These are phyloP conservation scores for Brassica incana DNA, from an alignment of 345 rosid genomes.

Conservation along the genomic window DNA sequence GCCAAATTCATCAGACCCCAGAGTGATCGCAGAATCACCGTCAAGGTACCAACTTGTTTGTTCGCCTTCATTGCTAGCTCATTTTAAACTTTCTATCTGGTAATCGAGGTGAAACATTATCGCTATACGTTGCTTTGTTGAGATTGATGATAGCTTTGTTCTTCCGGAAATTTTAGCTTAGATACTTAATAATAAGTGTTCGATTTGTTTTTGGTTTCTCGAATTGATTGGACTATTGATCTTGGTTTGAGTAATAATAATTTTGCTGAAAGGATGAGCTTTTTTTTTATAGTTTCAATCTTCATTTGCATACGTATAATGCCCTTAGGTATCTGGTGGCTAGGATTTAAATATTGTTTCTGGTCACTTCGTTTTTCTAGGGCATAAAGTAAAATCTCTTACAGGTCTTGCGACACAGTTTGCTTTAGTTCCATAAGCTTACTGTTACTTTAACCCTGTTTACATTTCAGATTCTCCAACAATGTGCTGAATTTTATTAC, in stretches of 20 bases:
- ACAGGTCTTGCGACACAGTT: slow-evolving; percentile 63
- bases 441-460: slow-evolving; percentile 43
- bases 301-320: background rate
- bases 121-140: background rate
- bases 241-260: background rate
- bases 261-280: slow-evolving; percentile 14
- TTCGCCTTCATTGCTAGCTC: background rate
- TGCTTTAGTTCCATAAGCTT: slow-evolving; percentile 28
- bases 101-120: background rate
- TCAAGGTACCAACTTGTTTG: slow-evolving; percentile 51
- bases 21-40: slow-evolving; percentile 58
- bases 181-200: slow-evolving; percentile 39
- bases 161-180: background rate
- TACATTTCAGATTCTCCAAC: slow-evolving; percentile 9
- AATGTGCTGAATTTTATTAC: background rate
- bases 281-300: slow-evolving; percentile 37
- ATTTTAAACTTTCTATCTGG: background rate
- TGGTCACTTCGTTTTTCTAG: slow-evolving; percentile 67
- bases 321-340: slow-evolving; percentile 91
- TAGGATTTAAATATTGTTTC: slow-evolving; percentile 46
- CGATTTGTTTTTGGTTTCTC: slow-evolving; percentile 29
- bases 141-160: background rate
- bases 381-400: slow-evolving; percentile 52
- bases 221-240: slow-evolving; percentile 21
- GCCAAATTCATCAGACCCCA: slow-evolving; percentile 75